phyloP scores from a whole-genome alignment of 768 basidiomycete genomes.

The Sutorius australiensis region DNA sequence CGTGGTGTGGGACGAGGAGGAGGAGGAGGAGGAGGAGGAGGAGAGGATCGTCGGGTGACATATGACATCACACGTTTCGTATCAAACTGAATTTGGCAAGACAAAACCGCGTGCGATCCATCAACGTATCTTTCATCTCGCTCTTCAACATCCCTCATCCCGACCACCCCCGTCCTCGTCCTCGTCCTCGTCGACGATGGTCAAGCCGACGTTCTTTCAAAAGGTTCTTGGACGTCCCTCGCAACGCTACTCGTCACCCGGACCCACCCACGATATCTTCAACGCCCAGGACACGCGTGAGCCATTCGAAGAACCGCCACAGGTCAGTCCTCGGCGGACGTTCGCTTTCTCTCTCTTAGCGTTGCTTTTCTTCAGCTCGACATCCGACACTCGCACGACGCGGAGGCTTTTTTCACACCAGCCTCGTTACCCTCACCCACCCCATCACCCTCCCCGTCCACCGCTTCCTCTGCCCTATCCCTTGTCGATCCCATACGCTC shows the following conservation, averaged over 20 bases:
- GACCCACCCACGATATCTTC: constrained; percentile 4
- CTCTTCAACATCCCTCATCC: not conserved
- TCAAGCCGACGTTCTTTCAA: constrained; percentile 57
- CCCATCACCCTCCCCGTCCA: constrained; percentile 21
- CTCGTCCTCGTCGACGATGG: constrained; percentile 35
- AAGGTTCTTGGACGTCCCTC: constrained; percentile 61
- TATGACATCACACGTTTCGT: constrained; percentile 20
- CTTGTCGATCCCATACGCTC: constrained; percentile 36
- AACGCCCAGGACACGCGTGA: constrained; percentile 1
- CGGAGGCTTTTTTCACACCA: constrained; percentile 50
- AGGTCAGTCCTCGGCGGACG: constrained; percentile 17
- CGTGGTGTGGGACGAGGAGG: constrained; percentile 34
- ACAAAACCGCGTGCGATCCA: constrained; percentile 21
- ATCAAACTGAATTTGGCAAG: constrained; percentile 18
- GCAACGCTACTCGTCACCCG: constrained; percentile 47
- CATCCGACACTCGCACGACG: constrained; percentile 23
- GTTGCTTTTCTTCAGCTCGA: constrained; percentile 11
- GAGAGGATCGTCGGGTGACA: constrained; percentile 25
- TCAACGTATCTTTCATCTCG: constrained; percentile 1
- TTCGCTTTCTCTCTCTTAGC: constrained; percentile 4
- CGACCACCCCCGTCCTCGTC: not conserved
- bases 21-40: constrained; percentile 21
- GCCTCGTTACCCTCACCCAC: constrained; percentile 14
- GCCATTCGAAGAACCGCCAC: constrained; percentile 9
- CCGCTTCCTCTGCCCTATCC: constrained; percentile 29